phyloP scores from a whole-genome alignment of 2,329 filamentous ascomycete genomes.

The Penicillium sp. region DNA sequence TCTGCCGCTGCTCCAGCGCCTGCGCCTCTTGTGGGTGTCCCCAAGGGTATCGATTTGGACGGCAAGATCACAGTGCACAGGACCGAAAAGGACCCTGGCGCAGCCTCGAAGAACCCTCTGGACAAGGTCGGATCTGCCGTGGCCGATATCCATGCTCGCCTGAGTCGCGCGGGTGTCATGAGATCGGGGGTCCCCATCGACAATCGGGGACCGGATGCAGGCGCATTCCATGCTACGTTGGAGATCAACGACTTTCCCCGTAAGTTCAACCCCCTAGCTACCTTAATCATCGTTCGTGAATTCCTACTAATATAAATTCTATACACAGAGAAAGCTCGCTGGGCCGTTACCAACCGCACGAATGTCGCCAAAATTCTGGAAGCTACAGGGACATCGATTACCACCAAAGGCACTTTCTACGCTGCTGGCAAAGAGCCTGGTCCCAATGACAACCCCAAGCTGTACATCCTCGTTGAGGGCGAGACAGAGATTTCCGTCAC shows the following conservation, averaged over 20 bases:
- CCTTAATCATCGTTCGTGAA: slow-evolving; percentile 1
- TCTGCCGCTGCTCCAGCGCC: slow-evolving; percentile 56
- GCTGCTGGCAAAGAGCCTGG: slow-evolving; percentile 76
- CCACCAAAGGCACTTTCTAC: slow-evolving; percentile 94
- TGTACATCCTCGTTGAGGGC: slow-evolving; percentile 97
- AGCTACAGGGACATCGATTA: slow-evolving; percentile 91
- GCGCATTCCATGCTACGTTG: slow-evolving; percentile 92
- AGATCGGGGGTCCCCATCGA: slow-evolving; percentile 93
- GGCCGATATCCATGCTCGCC: slow-evolving; percentile 83
- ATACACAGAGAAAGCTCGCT: slow-evolving; percentile 78
- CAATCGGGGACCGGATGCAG: slow-evolving; percentile 97
- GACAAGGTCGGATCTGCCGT: slow-evolving; percentile 90
- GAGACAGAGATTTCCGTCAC: slow-evolving; percentile 93
- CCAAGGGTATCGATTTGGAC: slow-evolving; percentile 62
- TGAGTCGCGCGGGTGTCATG: slow-evolving; percentile 86
- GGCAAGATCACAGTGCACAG: slow-evolving; percentile 73
- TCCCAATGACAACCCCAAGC: slow-evolving; percentile 77
- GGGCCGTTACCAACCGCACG: slow-evolving; percentile 97
- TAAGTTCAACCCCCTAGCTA: slow-evolving; percentile 37
- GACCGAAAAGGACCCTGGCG: slow-evolving; percentile 59
- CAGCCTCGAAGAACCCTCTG: slow-evolving; percentile 63
- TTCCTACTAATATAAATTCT: slow-evolving; percentile 11
- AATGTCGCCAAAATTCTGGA: slow-evolving; percentile 99
- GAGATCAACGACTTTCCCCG: slow-evolving; percentile 99
- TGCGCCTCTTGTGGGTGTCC: slow-evolving; percentile 45